phyloP scores from a whole-genome alignment of 2,329 filamentous ascomycete species.

The Cladorrhinum sp. region DNA sequence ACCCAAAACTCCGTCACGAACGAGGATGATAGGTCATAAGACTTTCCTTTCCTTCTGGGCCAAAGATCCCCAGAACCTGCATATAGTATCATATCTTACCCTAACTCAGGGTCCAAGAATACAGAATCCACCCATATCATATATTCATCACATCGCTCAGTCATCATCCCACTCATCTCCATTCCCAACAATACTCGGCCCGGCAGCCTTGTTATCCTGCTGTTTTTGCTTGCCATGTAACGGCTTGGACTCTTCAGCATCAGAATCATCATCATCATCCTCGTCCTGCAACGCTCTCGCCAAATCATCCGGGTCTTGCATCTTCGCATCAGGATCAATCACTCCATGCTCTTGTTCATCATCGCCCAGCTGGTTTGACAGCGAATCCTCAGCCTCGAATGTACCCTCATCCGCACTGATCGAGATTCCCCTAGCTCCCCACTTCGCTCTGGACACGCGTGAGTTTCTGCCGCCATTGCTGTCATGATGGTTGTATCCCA shows the following conservation, averaged over 20 bases:
- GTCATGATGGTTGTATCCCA: slow-evolving; percentile 21
- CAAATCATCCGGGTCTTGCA: slow-evolving; percentile 65
- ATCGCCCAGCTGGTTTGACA: not conserved
- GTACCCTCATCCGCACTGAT: slow-evolving; percentile 63
- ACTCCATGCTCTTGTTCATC: slow-evolving; percentile 44
- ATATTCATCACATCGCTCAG: slow-evolving; percentile 12
- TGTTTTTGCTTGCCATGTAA: not conserved
- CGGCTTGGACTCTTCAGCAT: slow-evolving; percentile 7
- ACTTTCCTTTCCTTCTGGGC: not conserved
- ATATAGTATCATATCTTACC: not conserved
- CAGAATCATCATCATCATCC: slow-evolving; percentile 41
- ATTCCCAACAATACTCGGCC: slow-evolving; percentile 41
- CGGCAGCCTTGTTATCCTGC: slow-evolving; percentile 26
- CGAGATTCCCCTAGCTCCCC: slow-evolving; percentile 63
- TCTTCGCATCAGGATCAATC: slow-evolving; percentile 61
- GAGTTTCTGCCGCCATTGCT: slow-evolving; percentile 29
- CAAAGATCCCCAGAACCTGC: not conserved
- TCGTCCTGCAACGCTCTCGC: slow-evolving; percentile 58
- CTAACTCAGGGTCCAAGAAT: not conserved
- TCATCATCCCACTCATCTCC: slow-evolving; percentile 45
- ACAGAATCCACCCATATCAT: not conserved
- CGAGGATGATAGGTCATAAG: not conserved
- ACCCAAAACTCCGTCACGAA: not conserved
- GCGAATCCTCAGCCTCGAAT: slow-evolving; percentile 37
- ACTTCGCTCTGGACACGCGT: slow-evolving; percentile 46